phyloP scores from a whole-genome alignment of 305 asterid genomes.

The Solanum hybrid region DNA sequence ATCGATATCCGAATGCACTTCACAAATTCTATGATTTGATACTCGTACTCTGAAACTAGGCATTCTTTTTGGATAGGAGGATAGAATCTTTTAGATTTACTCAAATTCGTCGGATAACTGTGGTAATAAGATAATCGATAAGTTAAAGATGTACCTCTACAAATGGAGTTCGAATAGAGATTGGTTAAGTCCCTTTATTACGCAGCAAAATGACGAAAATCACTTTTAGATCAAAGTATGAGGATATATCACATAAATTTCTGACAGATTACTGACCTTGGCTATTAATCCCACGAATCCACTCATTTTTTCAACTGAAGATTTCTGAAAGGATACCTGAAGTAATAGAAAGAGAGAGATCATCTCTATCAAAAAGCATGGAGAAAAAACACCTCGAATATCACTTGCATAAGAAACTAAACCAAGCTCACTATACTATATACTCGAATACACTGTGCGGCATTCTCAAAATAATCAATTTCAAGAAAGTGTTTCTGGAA shows the following conservation, averaged over 20 bases:
- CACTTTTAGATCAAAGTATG: neutral
- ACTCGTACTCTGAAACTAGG: neutral
- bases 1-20: neutral
- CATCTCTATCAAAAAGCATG: neutral
- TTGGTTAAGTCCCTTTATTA: neutral
- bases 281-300: slow-evolving; percentile 46
- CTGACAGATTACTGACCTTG: slow-evolving; percentile 40
- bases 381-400: neutral
- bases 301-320: slow-evolving; percentile 29
- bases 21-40: neutral
- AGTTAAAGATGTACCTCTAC: neutral
- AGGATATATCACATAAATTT: neutral
- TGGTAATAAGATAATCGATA: neutral
- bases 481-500: neutral
- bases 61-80: neutral
- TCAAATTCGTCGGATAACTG: neutral
- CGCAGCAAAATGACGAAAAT: neutral
- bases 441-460: neutral
- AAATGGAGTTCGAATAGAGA: neutral
- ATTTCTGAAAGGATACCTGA: slow-evolving; percentile 52
- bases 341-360: slow-evolving; percentile 11
- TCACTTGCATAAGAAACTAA: slow-evolving; percentile 6
- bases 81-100: neutral
- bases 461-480: neutral
- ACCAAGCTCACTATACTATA: neutral